Evolutionary conservation across 2,329 filamentous ascomycete species (phyloP).

Genomic region (Exophiala xenobiotica): DNA sequence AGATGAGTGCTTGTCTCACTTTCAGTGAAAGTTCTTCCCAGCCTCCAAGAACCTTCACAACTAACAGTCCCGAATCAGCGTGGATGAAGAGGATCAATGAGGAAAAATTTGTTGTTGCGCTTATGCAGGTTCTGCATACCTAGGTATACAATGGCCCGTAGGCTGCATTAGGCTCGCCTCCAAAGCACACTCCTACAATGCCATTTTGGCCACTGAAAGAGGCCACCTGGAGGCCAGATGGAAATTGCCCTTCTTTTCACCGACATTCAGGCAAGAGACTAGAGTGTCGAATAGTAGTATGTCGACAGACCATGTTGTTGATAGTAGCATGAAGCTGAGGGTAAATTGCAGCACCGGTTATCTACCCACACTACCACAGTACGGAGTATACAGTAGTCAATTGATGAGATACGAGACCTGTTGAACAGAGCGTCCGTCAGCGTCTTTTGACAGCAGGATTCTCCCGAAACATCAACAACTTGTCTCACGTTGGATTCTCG

Average conservation of each 20-base stretch:
- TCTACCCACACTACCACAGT: too few species aligned
- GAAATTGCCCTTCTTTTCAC: slow-evolving; percentile 13
- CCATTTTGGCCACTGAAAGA: background rate
- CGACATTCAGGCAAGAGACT: slow-evolving; percentile 20
- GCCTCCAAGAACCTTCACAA: too few species aligned
- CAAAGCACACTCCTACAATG: slow-evolving; percentile 1
- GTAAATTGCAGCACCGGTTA: slow-evolving; percentile 22
- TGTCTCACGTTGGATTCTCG: slow-evolving; percentile 10
- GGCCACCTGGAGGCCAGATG: background rate
- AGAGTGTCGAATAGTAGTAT: slow-evolving; percentile 6
- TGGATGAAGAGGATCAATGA: background rate
- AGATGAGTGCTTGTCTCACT: too few species aligned
- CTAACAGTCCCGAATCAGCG: background rate
- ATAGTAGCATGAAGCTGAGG: background rate
- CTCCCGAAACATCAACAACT: slow-evolving; percentile 19
- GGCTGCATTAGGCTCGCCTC: slow-evolving; percentile 5
- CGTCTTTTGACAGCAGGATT: slow-evolving; percentile 1
- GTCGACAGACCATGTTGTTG: background rate
- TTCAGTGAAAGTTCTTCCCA: too few species aligned
- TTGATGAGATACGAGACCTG: too few species aligned
- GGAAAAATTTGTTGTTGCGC: slow-evolving; percentile 2
- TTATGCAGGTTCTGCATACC: slow-evolving; percentile 8
- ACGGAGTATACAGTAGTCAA: too few species aligned
- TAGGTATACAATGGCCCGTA: background rate
- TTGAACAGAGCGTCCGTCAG: too few species aligned